Percentiles rank a stretch among this genome's conserved stretches.
Conservation (phyloP, 2,329 filamentous ascomycete species). For the Colletotrichum sp. region DNA sequence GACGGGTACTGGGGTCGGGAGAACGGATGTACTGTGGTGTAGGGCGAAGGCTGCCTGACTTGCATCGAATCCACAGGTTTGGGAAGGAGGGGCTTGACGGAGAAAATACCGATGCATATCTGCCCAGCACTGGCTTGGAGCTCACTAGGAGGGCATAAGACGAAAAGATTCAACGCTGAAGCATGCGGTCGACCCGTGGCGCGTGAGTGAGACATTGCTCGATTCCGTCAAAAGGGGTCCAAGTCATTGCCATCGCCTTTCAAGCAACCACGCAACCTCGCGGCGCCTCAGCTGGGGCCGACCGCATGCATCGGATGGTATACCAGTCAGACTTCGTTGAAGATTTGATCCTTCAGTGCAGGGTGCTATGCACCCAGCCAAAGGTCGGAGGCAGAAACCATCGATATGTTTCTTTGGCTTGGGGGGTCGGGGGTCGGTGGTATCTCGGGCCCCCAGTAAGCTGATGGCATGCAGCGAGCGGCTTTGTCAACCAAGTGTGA, state of each 20-base stretch:
- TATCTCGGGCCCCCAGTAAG: background rate
- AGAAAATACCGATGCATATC: background rate
- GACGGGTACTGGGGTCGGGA: background rate
- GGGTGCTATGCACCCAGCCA: background rate
- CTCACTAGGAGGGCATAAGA: background rate
- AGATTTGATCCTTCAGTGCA: background rate
- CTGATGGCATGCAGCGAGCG: background rate
- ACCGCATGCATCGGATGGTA: background rate
- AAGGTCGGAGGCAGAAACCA: background rate
- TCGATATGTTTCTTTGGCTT: background rate
- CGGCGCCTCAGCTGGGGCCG: background rate
- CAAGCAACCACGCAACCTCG: background rate
- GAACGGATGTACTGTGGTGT: background rate
- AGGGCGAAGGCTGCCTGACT: background rate
- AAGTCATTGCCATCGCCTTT: background rate
- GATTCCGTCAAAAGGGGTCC: background rate
- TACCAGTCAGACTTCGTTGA: background rate
- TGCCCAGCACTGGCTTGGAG: background rate
- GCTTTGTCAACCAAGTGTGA: background rate
- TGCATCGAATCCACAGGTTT: background rate
- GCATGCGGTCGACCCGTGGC: background rate
- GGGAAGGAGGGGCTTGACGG: background rate
- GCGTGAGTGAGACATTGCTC: background rate
- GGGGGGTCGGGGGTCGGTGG: background rate
- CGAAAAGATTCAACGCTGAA: background rate